Base-by-base conservation (phyloP, 2,329 filamentous ascomycete species). In the Fusarium sp. region DNA sequence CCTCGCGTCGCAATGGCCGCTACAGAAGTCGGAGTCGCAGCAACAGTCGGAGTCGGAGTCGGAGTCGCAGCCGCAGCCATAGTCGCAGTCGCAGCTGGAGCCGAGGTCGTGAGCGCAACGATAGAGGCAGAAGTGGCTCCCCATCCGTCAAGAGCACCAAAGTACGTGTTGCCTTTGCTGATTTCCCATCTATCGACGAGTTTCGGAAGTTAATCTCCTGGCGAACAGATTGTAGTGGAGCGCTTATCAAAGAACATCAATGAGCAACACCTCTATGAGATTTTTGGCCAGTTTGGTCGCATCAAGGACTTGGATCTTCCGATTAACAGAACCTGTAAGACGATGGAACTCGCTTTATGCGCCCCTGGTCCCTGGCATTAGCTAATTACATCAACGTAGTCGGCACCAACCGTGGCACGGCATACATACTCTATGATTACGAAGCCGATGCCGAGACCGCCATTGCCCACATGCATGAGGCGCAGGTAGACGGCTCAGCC, bases 401-500 rank as follows among this genome's bases (percentile, higher is more conserved):
- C 80, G 89, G 91, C 74, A 93, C 88, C 49, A 98, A 98, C 71
- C 89, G 94, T 53, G 94, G 95, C 42, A 96, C 92, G 25, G 95
- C 94, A 29, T 98, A 97, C 75, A 93, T 98, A 62, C 82, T 97
- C 37, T 99, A 90, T 76, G 81, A 87, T 49, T 83, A 89, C 65
- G 86, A 93, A 63, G 81, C 85, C 45, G 90, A 94, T 63, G 94
- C 95, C 21, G 92, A 97, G 76, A 82, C 87, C 13, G 95, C 95
- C 25, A 96, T 97, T 68, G 87, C 93, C 15, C 91, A 96, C 73
- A 98, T 99, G 95, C 95, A 99, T 76, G 95, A 99, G 78, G 92
- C 91, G n/a, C 91, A 96, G 72, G 79, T 97, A 25, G 93, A 97
- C 75, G 93, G 93, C 47, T 86, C 88, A 19, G 82, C 87, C 35